phyloP scores from a whole-genome alignment of 441 rosid species.

The Croton laevigatus region DNA sequence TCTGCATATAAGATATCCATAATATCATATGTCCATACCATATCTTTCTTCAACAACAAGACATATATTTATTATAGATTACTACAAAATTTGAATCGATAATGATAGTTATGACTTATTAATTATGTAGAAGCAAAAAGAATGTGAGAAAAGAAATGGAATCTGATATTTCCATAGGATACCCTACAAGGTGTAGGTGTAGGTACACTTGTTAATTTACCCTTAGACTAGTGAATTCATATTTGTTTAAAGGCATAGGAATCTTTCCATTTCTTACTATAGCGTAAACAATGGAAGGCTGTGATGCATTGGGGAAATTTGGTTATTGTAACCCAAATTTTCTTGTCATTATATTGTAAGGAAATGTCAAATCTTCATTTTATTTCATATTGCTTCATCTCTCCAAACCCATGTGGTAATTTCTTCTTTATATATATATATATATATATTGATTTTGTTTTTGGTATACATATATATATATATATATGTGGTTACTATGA shows the following conservation, averaged over 20 bases:
- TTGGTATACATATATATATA: no score
- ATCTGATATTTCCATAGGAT: slow-evolving; percentile 31
- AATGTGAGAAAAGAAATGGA: slow-evolving; percentile 16
- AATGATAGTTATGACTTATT: no score
- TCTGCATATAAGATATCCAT: background rate
- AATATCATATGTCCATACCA: no score
- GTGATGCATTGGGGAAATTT: background rate
- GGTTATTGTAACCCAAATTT: background rate
- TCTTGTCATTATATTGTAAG: background rate
- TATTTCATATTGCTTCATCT: no score
- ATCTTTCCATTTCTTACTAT: slow-evolving; percentile 15
- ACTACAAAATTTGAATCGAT: no score
- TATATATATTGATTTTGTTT: no score
- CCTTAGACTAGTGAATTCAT: background rate
- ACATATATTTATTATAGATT: background rate
- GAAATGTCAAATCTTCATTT: slow-evolving; percentile 9
- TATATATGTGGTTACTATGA: no score
- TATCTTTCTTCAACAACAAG: background rate
- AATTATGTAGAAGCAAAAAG: background rate
- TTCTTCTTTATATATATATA: no score
- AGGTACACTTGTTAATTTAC: background rate
- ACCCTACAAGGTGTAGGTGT: slow-evolving; percentile 17
- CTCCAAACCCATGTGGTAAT: no score
- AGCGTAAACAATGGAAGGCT: background rate
- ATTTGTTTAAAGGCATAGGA: slow-evolving; percentile 4